Base-by-base conservation (phyloP, 2,329 filamentous ascomycete species). In the Sclerotinia glacialis region DNA sequence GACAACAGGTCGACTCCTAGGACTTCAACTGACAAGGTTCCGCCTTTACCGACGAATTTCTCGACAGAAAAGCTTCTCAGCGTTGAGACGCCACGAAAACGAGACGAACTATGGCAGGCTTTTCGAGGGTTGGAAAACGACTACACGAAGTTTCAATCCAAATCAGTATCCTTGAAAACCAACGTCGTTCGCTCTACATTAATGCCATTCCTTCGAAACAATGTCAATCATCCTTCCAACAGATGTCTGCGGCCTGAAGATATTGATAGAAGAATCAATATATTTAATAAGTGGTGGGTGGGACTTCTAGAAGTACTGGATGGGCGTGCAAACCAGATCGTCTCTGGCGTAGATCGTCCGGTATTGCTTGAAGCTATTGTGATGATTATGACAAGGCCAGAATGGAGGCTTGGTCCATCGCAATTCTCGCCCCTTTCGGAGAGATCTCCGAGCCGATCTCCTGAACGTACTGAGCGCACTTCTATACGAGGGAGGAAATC, bases 261-360 rank as follows among this genome's bases (percentile, higher is more conserved):
- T 74, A 78, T 92, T 47, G 89, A 91, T 72, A 81, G 88, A 42
- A 82, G 89, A 58, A 80, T 86, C 3, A 87, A 85, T 65, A 88
- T 90, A 61, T 79, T 91, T 65, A 90, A 91, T 75, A 89, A 89
- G 73, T 92, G 89, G 89, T 92, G 89, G 89, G 87, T 83, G 49
- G 87, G 85, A 1, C 78, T 92, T 56, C 77, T 91, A 50, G 88
- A 90, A 69, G 85, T 90, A 76, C 81, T 91, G 31, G 85, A 88
- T 73, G 88, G 88, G 52, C 83, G 83, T 69, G 86, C 89, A 75
- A 88, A 89, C 69, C 87, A 89, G 73, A 86, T 86, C 11, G 86
- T 91, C 28, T 88, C 87, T 44, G 87, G 88, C 11, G 88, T 88
- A 9, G 89, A 91, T 74, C 80, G 88, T 62, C 88, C 89, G 2